phyloP scores from a whole-genome alignment of 371 early-diverging fungal species.

The Saksenaea vasiformis region DNA sequence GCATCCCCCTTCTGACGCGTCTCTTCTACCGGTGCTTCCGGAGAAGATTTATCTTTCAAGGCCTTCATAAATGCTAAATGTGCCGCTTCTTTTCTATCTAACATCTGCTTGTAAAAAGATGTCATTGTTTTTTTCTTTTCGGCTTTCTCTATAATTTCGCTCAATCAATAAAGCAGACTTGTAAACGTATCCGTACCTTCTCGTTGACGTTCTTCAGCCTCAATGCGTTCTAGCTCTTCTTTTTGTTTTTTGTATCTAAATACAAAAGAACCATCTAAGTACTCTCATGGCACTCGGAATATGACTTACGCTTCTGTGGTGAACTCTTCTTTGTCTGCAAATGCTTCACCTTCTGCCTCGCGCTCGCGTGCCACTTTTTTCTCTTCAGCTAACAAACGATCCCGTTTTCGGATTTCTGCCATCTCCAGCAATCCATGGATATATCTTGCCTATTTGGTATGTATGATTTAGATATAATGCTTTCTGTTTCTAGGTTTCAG shows the following conservation, averaged over 20 bases:
- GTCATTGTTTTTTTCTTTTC: conserved; percentile 39
- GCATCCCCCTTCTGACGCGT: conserved; percentile 6
- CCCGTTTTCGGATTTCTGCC: conserved; percentile 81
- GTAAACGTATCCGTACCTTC: conserved; percentile 37
- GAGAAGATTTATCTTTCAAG: conserved; percentile 16
- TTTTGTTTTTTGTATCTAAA: conserved; percentile 74
- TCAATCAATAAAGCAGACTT: background rate
- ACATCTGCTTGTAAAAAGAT: conserved; percentile 44
- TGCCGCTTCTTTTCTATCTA: conserved; percentile 44
- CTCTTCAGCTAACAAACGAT: conserved; percentile 81
- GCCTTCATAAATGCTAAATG: conserved; percentile 40
- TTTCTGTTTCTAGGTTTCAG: conserved; percentile 12
- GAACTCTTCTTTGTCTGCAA: conserved; percentile 79
- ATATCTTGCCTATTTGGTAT: conserved; percentile 68
- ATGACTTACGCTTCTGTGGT: conserved; percentile 77
- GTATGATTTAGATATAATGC: conserved; percentile 4
- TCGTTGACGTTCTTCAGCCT: conserved; percentile 77
- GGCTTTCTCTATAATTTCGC: conserved; percentile 21
- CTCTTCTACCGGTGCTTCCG: background rate
- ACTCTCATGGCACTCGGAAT: background rate
- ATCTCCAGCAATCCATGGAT: conserved; percentile 74
- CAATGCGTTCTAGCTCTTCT: conserved; percentile 76
- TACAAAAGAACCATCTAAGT: background rate
- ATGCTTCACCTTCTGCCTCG: conserved; percentile 57
- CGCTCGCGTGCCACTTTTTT: conserved; percentile 76